Evolutionary conservation across 1,284 basidiomycete species (phyloP).

Genomic region (Coniophora puteana): DNA sequence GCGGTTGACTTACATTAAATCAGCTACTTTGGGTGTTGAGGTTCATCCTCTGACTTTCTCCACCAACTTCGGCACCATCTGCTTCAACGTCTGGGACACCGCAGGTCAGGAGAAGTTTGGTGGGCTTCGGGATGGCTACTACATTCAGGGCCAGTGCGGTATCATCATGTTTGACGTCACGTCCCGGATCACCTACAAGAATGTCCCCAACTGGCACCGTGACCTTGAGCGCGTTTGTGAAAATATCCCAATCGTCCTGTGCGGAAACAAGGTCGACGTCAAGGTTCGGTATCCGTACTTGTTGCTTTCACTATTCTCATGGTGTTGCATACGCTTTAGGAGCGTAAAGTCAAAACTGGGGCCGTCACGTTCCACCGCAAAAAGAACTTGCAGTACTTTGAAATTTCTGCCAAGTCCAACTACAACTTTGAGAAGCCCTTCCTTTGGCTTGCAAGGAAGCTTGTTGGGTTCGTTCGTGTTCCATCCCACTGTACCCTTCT

Average conservation of each 20-base stretch:
- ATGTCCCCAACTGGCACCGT: conserved; percentile 99
- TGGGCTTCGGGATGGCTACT: conserved; percentile 96
- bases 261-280: conserved; percentile 99
- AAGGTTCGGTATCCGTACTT: conserved; percentile 60
- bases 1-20: conserved; percentile 5
- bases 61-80: conserved; percentile 98
- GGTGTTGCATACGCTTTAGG: conserved; percentile 47
- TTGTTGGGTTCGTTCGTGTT: conserved; percentile 75
- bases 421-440: conserved; percentile 99
- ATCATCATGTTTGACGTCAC: conserved; percentile 99
- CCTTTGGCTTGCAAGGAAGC: conserved; percentile 98
- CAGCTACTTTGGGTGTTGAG: conserved; percentile 99
- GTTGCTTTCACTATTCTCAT: conserved; percentile 1
- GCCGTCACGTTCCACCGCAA: conserved; percentile 99
- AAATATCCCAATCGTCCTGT: conserved; percentile 98
- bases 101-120: conserved; percentile 99
- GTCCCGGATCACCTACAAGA: conserved; percentile 99
- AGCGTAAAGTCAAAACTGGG: conserved; percentile 99
- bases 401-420: conserved; percentile 99
- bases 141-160: conserved; percentile 99
- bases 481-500: neutral
- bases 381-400: conserved; percentile 99
- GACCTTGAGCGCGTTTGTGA: conserved; percentile 99
- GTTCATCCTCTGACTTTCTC: conserved; percentile 96
- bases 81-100: conserved; percentile 99